Base-by-base conservation (phyloP, 1,139 yeast species). In the Blastobotrys niveus region DNA sequence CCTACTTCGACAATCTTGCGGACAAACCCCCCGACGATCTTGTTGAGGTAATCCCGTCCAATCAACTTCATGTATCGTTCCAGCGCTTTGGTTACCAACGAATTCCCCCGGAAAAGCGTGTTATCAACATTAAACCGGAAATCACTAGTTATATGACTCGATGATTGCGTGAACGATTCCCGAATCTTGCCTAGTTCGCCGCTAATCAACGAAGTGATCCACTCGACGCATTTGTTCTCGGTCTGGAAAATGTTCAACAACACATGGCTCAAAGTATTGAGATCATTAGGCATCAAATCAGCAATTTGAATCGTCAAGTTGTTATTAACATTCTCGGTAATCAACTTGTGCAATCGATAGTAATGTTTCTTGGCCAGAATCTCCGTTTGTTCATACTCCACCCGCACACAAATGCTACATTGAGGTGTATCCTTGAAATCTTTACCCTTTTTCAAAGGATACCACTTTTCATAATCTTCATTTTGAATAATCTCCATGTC, bases 91-190 rank as follows among this genome's bases (percentile, higher is more conserved):
- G 95, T 81, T 50, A 89, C 72, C 8, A 88, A 71, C 1, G 94
- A 80, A 46, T 86, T 83, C 0, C 96, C 96, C 53, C 97, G 71
- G 59, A 91, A 89, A 18, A 91, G 63, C 0, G 95, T 80, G 55
- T 84, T 84, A 60, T 78, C 77, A 17, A 57, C 48, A 41, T 57
- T 57, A 26, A 43, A 47, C 30, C 40, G 44, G 36, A 33, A 41
- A 35, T 48, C 53, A n/a, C 38, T 20, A 18, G 38, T 43, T 26
- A 38, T 41, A 32, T 42, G 42, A 18, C 37, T 45, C n/a, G 46
- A 42, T 31, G 45, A 34, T 31, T 39, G 34, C 26, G 47, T 43
- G 20, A 40, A 37, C 4, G 43, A 17, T 9, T 46, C 49, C 30
- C 49, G 43, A 12, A 58, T 44, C 34, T 48, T 51, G 3, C 42